phyloP scores from a whole-genome alignment of 2,329 filamentous ascomycete species.

The Apiospora kogelbergensis region DNA sequence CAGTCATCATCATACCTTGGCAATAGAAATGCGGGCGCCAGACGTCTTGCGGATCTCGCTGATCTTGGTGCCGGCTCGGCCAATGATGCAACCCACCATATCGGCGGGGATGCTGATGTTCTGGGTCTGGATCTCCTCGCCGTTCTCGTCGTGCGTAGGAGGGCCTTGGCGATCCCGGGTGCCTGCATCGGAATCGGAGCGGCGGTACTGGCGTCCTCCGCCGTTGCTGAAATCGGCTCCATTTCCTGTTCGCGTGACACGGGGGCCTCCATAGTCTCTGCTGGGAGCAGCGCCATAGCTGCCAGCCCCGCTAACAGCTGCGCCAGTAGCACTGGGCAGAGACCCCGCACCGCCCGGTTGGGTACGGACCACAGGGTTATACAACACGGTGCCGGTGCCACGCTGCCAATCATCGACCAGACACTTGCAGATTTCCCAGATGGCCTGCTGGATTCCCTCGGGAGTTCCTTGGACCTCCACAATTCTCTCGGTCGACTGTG shows the following conservation, averaged over 20 bases:
- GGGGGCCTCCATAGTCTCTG: constrained; percentile 60
- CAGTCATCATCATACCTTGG: constrained; percentile 61
- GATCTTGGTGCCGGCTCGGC: constrained; percentile 92
- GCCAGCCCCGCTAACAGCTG: constrained; percentile 32
- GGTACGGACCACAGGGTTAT: constrained; percentile 93
- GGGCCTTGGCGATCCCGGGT: constrained; percentile 80
- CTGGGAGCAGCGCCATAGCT: constrained; percentile 43
- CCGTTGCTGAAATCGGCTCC: constrained; percentile 96
- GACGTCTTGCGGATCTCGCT: constrained; percentile 98
- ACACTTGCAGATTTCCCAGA: constrained; percentile 99
- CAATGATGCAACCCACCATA: constrained; percentile 99
- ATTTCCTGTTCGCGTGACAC: constrained; percentile 93
- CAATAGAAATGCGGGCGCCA: constrained; percentile 94
- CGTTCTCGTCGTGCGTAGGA: constrained; percentile 90
- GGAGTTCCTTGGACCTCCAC: constrained; percentile 96
- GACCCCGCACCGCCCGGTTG: constrained; percentile 59
- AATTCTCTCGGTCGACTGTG: constrained; percentile 96
- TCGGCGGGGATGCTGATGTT: constrained; percentile 99
- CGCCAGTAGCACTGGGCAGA: constrained; percentile 23
- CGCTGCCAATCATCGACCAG: constrained; percentile 97
- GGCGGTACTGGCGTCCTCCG: constrained; percentile 68
- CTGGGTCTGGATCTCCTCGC: constrained; percentile 96
- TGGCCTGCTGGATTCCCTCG: constrained; percentile 90
- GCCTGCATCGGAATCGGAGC: constrained; percentile 80
- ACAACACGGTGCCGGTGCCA: constrained; percentile 93